phyloP scores from a whole-genome alignment of 257 asterid species.

The Buddleja alternifolia region DNA sequence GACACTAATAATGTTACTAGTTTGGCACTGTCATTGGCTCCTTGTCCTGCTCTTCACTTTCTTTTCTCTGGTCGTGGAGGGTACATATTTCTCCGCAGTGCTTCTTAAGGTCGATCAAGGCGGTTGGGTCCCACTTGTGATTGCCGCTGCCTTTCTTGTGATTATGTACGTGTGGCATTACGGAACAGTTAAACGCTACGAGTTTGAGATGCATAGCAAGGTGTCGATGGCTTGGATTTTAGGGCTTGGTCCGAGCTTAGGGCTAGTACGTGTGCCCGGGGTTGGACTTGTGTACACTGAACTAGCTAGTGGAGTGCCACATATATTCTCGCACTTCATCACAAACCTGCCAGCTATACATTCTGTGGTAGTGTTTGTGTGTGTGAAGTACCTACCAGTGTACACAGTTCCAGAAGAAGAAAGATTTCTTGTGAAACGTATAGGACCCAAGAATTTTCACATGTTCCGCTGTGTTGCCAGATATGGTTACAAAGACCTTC shows the following conservation, averaged over 20 bases:
- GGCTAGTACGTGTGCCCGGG: slow-evolving; percentile 83
- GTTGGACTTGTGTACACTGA: slow-evolving; percentile 80
- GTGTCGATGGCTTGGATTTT: slow-evolving; percentile 81
- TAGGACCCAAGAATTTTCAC: slow-evolving; percentile 63
- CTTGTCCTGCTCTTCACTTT: slow-evolving; percentile 56
- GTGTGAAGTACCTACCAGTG: slow-evolving; percentile 61
- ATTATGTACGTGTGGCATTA: slow-evolving; percentile 79
- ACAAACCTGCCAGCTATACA: slow-evolving; percentile 80
- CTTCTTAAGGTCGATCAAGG: slow-evolving; percentile 76
- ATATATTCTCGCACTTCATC: slow-evolving; percentile 80
- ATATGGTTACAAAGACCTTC: slow-evolving; percentile 67
- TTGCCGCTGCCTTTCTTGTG: slow-evolving; percentile 62
- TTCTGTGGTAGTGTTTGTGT: slow-evolving; percentile 65
- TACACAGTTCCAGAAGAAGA: slow-evolving; percentile 56
- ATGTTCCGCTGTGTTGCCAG: slow-evolving; percentile 64
- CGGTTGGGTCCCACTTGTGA: slow-evolving; percentile 81
- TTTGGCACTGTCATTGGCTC: slow-evolving; percentile 77
- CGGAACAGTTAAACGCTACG: slow-evolving; percentile 65
- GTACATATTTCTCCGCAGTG: slow-evolving; percentile 66
- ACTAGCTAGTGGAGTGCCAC: slow-evolving; percentile 79
- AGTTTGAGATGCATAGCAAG: slow-evolving; percentile 77
- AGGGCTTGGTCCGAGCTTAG: slow-evolving; percentile 82
- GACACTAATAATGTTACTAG: slow-evolving; percentile 68
- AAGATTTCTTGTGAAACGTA: slow-evolving; percentile 56
- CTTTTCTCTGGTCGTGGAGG: slow-evolving; percentile 64